Conservation (phyloP, 1,284 basidiomycete species). For the Puccinia polysora region DNA sequence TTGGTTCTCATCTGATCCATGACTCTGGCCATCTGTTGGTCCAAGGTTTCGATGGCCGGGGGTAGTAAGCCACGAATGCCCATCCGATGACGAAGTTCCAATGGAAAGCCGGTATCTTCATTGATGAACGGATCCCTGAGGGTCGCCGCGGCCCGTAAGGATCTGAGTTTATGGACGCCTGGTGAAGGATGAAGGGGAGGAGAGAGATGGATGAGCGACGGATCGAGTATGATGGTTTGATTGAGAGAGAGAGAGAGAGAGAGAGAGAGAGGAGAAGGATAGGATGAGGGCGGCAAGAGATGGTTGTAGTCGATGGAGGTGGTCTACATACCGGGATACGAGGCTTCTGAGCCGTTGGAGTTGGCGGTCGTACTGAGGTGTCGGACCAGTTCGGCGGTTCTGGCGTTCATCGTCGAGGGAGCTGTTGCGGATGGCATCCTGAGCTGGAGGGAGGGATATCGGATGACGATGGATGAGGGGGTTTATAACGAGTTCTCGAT, state of each 20-base stretch:
- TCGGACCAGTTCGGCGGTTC: constrained; percentile 38
- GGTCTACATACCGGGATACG: constrained; percentile 33
- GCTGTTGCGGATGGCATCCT: constrained; percentile 43
- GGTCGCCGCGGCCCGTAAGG: constrained; percentile 38
- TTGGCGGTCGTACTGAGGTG: constrained; percentile 34
- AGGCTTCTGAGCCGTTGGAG: constrained; percentile 12
- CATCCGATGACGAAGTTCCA: constrained; percentile 40
- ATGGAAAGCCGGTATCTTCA: constrained; percentile 41
- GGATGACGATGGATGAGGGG: too few species aligned
- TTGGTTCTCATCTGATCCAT: constrained; percentile 43
- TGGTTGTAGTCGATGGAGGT: background rate
- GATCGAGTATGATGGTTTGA: too few species aligned
- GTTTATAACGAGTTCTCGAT: too few species aligned
- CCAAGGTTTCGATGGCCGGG: constrained; percentile 36
- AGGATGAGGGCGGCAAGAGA: background rate
- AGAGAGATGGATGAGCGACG: background rate
- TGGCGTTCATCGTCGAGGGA: constrained; percentile 40
- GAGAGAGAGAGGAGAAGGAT: background rate
- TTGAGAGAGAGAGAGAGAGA: too few species aligned
- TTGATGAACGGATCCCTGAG: constrained; percentile 42
- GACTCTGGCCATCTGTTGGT: constrained; percentile 42
- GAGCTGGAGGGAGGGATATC: background rate
- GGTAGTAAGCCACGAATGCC: constrained; percentile 39
- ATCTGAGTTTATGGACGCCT: constrained; percentile 39
- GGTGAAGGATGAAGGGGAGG: background rate